phyloP scores from a whole-genome alignment of 257 asterid genomes.

The Echites panduratus region DNA sequence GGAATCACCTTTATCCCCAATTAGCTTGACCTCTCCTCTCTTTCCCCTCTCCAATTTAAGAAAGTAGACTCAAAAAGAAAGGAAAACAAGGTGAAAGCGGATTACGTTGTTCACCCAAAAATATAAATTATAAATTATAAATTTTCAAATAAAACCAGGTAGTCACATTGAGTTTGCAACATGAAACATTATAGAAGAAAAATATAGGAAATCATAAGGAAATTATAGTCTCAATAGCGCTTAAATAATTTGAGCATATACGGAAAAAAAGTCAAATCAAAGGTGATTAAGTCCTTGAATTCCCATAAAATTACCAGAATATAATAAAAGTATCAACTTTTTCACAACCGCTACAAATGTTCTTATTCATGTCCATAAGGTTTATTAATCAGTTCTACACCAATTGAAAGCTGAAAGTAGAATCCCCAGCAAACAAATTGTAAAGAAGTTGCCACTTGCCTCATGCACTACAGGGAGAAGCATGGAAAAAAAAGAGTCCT shows the following conservation, averaged over 20 bases:
- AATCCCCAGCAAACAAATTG: background rate
- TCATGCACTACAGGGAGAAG: background rate
- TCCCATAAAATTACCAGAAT: background rate
- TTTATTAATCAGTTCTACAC: background rate
- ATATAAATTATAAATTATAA: background rate
- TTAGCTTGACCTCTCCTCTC: background rate
- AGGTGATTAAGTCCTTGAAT: background rate
- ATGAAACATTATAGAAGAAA: background rate
- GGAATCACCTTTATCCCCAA: constrained; percentile 6
- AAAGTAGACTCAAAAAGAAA: background rate
- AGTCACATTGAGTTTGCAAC: background rate
- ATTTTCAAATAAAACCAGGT: no score
- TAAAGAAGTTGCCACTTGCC: background rate
- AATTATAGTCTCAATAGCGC: background rate
- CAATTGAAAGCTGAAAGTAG: background rate
- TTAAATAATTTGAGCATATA: background rate
- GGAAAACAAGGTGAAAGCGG: background rate
- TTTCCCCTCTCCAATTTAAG: background rate
- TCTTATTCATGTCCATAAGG: background rate
- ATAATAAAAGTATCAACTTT: background rate
- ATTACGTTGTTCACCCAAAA: no score
- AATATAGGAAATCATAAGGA: background rate
- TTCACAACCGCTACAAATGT: background rate
- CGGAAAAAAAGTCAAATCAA: background rate
- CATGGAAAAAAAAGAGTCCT: background rate